Percentiles rank a stretch among this genome's conserved stretches.
Conservation (phyloP, 345 rosid genomes). For the Eutrema heterophyllum region DNA sequence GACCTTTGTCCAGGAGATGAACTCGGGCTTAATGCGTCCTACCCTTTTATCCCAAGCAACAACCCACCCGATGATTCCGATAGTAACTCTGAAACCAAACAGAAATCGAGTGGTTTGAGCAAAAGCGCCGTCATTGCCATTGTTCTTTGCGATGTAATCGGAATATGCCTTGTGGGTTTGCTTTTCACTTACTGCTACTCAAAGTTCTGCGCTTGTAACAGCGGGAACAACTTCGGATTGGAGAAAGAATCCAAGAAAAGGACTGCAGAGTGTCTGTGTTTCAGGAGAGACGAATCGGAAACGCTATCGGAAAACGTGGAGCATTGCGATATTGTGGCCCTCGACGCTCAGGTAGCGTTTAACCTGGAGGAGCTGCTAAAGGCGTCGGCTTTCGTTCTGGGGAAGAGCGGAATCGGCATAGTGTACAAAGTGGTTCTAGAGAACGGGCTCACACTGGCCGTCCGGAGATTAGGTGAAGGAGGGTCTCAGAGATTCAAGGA, state of each 20-base stretch:
- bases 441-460: constrained; percentile 82
- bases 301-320: constrained; percentile 68
- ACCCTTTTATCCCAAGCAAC: constrained; percentile 70
- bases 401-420: constrained; percentile 95
- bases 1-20: constrained; percentile 55
- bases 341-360: constrained; percentile 73
- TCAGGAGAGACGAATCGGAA: constrained; percentile 76
- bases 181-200: constrained; percentile 82
- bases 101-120: constrained; percentile 55
- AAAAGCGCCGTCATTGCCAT: constrained; percentile 60
- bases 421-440: constrained; percentile 95
- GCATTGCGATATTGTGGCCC: constrained; percentile 71
- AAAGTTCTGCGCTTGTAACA: constrained; percentile 46
- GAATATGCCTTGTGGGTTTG: constrained; percentile 82
- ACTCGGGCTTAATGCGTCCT: constrained; percentile 49
- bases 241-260: constrained; percentile 58
- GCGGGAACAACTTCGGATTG: constrained; percentile 40
- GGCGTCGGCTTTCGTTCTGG: constrained; percentile 93
- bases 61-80: constrained; percentile 39
- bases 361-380: constrained; percentile 91
- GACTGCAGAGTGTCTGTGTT: constrained; percentile 58
- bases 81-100: constrained; percentile 32
- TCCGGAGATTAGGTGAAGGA: constrained; percentile 92
- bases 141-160: constrained; percentile 73
- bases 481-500: constrained; percentile 96